Percentiles rank a stretch among this genome's conserved stretches.
These are phyloP conservation scores for Crotalaria pallida DNA, from an alignment of 306 rosid genomes.

Conservation along the genomic window DNA sequence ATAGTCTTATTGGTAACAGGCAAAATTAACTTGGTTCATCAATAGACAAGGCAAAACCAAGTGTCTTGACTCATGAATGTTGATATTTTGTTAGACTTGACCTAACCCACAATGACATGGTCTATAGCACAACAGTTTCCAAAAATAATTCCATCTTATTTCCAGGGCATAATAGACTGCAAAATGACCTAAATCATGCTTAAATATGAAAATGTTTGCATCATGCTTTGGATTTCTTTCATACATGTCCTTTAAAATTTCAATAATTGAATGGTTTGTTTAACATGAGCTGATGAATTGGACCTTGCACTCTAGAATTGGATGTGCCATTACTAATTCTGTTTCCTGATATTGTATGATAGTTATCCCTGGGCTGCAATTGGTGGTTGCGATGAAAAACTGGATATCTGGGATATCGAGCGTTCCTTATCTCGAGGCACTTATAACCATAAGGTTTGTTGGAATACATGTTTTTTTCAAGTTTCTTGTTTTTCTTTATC, in stretches of 20 bases:
- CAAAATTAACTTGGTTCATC: neutral
- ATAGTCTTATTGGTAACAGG: neutral
- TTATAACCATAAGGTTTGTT: constrained; percentile 78
- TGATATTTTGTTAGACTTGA: neutral
- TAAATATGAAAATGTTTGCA: neutral
- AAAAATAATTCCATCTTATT: neutral
- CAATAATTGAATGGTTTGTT: neutral
- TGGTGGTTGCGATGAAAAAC: constrained; percentile 76
- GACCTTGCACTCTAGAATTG: neutral
- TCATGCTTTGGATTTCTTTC: neutral
- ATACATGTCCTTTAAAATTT: no score
- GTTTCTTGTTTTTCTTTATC: no score
- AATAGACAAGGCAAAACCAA: neutral
- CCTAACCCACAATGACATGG: neutral
- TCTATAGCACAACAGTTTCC: neutral
- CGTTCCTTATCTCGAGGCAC: constrained; percentile 54
- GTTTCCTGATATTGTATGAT: constrained; percentile 16
- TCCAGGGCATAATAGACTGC: neutral
- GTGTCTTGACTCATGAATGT: neutral
- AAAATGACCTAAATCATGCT: neutral
- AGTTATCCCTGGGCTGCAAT: constrained; percentile 76
- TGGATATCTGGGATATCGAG: constrained; percentile 76
- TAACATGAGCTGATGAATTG: neutral
- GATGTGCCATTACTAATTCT: neutral
- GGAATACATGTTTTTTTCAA: neutral